Conservation (phyloP, 768 basidiomycete species). For the Hericium alpestre region DNA sequence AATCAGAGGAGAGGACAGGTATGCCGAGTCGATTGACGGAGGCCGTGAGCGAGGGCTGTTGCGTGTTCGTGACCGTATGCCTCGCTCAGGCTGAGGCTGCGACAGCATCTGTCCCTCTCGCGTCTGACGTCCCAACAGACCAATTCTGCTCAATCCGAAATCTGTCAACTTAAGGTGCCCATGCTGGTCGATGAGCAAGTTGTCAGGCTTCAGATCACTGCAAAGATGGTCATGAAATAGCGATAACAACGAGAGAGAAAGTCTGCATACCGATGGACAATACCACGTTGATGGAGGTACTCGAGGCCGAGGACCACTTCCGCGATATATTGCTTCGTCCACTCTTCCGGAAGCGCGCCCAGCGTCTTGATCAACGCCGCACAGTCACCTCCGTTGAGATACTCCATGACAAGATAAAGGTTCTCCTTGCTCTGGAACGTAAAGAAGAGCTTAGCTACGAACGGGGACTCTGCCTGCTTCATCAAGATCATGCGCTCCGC, state of each 20-base stretch:
- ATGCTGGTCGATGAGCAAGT: slow-evolving; percentile 90
- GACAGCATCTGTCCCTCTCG: slow-evolving; percentile 38
- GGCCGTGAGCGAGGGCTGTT: slow-evolving; percentile 66
- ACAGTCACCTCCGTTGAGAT: slow-evolving; percentile 96
- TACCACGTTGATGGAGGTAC: slow-evolving; percentile 88
- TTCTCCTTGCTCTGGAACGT: slow-evolving; percentile 99
- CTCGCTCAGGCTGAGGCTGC: slow-evolving; percentile 14
- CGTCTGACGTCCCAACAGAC: slow-evolving; percentile 95
- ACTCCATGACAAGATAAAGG: slow-evolving; percentile 98
- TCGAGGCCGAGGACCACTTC: slow-evolving; percentile 93
- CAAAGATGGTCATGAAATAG: slow-evolving; percentile 7
- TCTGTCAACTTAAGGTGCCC: slow-evolving; percentile 98
- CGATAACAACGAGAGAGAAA: neutral
- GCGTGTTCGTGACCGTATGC: slow-evolving; percentile 34
- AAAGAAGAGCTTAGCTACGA: slow-evolving; percentile 95
- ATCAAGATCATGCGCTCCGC: slow-evolving; percentile 99
- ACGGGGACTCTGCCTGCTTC: slow-evolving; percentile 97
- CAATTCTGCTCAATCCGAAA: slow-evolving; percentile 93
- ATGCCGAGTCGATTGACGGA: slow-evolving; percentile 71
- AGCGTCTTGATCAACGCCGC: slow-evolving; percentile 93
- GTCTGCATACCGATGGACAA: slow-evolving; percentile 82
- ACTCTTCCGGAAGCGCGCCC: slow-evolving; percentile 90
- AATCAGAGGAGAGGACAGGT: slow-evolving; percentile 68
- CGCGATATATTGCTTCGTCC: slow-evolving; percentile 93
- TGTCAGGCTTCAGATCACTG: slow-evolving; percentile 97